Percentiles rank a stretch among this genome's conserved stretches.
Evolutionary conservation across 306 rosid species (phyloP).

Genomic region (Heteromeles arbutifolia): DNA sequence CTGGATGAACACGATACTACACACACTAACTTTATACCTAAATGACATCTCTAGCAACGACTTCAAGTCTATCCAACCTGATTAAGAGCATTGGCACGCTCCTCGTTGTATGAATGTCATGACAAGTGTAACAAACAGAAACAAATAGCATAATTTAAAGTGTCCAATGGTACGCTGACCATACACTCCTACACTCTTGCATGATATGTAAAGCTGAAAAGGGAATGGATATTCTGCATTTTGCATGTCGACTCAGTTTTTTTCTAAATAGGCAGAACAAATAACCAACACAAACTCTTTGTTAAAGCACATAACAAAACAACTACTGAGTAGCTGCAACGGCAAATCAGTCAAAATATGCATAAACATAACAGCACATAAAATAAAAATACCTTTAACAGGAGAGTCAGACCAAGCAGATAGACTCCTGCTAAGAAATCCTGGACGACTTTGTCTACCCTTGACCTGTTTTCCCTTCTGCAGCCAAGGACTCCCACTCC

Average conservation of each 20-base stretch:
- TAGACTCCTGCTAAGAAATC: slow-evolving; percentile 51
- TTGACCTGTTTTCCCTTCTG: slow-evolving; percentile 21
- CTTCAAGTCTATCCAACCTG: too few species aligned
- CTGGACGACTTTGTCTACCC: slow-evolving; percentile 36
- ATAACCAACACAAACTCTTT: neutral
- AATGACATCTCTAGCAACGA: too few species aligned
- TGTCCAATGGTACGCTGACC: neutral
- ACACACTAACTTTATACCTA: too few species aligned
- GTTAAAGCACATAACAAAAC: too few species aligned
- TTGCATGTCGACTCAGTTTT: neutral
- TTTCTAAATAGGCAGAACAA: neutral
- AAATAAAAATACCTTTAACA: slow-evolving; percentile 42
- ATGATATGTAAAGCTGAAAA: too few species aligned
- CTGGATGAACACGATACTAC: too few species aligned
- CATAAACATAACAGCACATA: neutral
- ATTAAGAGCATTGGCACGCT: too few species aligned
- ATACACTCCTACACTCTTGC: too few species aligned
- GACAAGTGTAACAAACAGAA: slow-evolving; percentile 30
- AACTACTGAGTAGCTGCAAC: neutral
- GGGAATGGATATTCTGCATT: neutral
- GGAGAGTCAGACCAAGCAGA: slow-evolving; percentile 64
- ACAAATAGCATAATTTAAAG: neutral
- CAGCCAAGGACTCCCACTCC: slow-evolving; percentile 17
- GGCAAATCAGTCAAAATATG: neutral
- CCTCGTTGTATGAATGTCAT: neutral